A percentile compares a stretch with the other conserved stretches of the same genome.
These are phyloP conservation scores for Verticillium longisporum DNA, from an alignment of 2,329 filamentous ascomycete genomes.

Conservation along the genomic window DNA sequence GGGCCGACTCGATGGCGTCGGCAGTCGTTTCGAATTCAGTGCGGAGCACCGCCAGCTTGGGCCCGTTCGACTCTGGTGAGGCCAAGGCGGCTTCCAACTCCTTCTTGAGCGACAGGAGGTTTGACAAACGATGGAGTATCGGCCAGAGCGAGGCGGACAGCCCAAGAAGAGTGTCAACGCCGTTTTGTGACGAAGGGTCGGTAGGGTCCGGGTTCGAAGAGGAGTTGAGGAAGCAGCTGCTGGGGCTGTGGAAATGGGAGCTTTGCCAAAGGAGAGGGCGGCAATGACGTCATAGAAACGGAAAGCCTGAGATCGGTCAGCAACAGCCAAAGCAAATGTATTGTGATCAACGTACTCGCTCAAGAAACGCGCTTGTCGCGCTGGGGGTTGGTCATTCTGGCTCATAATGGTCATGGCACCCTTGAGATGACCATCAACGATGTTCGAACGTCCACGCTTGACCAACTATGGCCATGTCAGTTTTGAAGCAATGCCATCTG, in stretches of 20 bases:
- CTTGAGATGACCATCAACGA: slow-evolving; percentile 54
- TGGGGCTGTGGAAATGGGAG: slow-evolving; percentile 45
- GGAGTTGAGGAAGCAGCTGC: slow-evolving; percentile 38
- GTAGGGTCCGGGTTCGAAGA: slow-evolving; percentile 39
- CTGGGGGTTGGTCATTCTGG: slow-evolving; percentile 36
- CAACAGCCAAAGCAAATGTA: background rate
- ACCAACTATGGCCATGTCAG: slow-evolving; percentile 40
- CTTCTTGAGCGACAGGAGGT: slow-evolving; percentile 44
- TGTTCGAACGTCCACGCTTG: slow-evolving; percentile 50
- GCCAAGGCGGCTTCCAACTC: slow-evolving; percentile 39
- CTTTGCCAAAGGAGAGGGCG: slow-evolving; percentile 52
- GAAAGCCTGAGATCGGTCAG: slow-evolving; percentile 40
- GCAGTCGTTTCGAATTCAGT: slow-evolving; percentile 44
- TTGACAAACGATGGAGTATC: slow-evolving; percentile 54
- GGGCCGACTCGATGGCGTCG: slow-evolving; percentile 46
- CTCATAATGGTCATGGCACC: slow-evolving; percentile 57
- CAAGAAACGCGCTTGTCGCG: slow-evolving; percentile 50
- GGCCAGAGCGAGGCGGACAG: slow-evolving; percentile 58
- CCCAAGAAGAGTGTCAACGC: slow-evolving; percentile 53
- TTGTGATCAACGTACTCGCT: slow-evolving; percentile 36
- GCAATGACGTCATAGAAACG: slow-evolving; percentile 61
- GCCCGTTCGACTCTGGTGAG: slow-evolving; percentile 26
- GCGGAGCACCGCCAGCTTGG: slow-evolving; percentile 38
- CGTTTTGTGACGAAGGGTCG: slow-evolving; percentile 38
- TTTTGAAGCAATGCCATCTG: background rate